Base-by-base conservation (phyloP, 2,329 filamentous ascomycete genomes). In the Talaromyces amestolkiae region DNA sequence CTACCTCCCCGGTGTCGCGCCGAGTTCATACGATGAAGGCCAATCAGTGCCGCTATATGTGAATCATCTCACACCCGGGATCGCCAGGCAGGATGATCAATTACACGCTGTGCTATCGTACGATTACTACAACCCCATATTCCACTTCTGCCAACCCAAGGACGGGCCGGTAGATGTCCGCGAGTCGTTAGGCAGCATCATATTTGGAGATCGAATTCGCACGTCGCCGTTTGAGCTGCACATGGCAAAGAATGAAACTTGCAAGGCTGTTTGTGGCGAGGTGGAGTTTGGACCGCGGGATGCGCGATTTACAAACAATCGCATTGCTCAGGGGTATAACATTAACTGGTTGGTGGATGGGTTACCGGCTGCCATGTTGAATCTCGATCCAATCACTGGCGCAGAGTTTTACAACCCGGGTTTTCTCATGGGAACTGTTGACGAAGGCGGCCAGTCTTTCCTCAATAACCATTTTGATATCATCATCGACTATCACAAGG, bases 381-480 rank as follows among this genome's bases (percentile, higher is more conserved):
- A 93, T 67, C 81, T 86, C 70, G 95, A 97, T 75, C 85, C 89
- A 51, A 85, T 90, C 58, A 93, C 91, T 1, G 85, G 89, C 39
- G 89, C 89, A 15, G 87, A 89, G 58, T 97, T 96, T 75, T 96
- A 97, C 79, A 96, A 89, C 75, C 92, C 94, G 13, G 95, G 95
- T 1, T 99, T 99, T 78, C 84, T 91, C 63, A 83, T 98, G 62
- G 93, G 93, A 15, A 71, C 67, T 11, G 76, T 86, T 24, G 78
- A 81, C 58, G 83, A 85, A 6, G 83, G 85, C 51, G 84, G 81
- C 5, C 77, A 84, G 39, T 83, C 89, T 47, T 78, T 87, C 22
- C 79, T 99, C 75, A 92, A 97, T 83, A 99, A 97, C 78, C 95
- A 99, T 78, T 98, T 96, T 80, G 91, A 98, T 71, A 97, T 99